These are phyloP conservation scores for Mycosarcoma mackinlayi DNA, from an alignment of 1,284 basidiomycete species.

Conservation along the genomic window DNA sequence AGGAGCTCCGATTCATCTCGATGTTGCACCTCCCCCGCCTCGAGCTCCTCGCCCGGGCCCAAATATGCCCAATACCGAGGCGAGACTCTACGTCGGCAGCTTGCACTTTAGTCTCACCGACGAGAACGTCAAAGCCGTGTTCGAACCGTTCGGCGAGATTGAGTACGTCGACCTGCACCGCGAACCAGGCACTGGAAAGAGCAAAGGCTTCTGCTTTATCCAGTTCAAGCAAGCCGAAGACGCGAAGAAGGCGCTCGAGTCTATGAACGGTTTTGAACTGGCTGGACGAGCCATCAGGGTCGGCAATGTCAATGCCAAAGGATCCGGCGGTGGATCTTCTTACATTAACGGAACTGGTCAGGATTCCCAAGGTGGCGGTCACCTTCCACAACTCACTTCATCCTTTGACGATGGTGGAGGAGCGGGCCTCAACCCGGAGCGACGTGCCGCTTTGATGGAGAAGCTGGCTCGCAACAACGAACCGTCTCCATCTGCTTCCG, in stretches of 20 bases:
- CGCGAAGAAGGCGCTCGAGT: conserved; percentile 93
- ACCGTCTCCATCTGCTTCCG: conserved; percentile 14
- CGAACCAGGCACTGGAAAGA: conserved; percentile 87
- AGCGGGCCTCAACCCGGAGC: conserved; percentile 58
- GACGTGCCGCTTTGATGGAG: conserved; percentile 64
- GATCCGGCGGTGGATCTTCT: conserved; percentile 23
- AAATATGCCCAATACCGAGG: conserved; percentile 70
- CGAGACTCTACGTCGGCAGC: conserved; percentile 93
- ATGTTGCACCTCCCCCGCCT: conserved; percentile 12
- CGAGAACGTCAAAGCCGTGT: conserved; percentile 96
- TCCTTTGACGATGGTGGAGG: conserved; percentile 65
- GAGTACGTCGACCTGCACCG: conserved; percentile 98
- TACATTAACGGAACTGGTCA: conserved; percentile 11
- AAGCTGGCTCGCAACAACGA: conserved; percentile 62
- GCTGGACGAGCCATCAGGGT: conserved; percentile 80
- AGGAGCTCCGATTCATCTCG: conserved; percentile 46
- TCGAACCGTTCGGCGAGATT: conserved; percentile 96
- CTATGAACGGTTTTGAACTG: conserved; percentile 98
- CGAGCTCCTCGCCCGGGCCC: conserved; percentile 23
- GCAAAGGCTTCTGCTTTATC: conserved; percentile 97
- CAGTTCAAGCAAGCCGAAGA: conserved; percentile 89
- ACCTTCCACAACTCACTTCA: conserved; percentile 51
- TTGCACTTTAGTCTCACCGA: conserved; percentile 95
- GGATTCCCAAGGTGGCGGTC: conserved; percentile 31
- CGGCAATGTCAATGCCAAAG: conserved; percentile 59